Conservation (phyloP, 805 yeast genomes). For the Yamadazyma sp. region DNA sequence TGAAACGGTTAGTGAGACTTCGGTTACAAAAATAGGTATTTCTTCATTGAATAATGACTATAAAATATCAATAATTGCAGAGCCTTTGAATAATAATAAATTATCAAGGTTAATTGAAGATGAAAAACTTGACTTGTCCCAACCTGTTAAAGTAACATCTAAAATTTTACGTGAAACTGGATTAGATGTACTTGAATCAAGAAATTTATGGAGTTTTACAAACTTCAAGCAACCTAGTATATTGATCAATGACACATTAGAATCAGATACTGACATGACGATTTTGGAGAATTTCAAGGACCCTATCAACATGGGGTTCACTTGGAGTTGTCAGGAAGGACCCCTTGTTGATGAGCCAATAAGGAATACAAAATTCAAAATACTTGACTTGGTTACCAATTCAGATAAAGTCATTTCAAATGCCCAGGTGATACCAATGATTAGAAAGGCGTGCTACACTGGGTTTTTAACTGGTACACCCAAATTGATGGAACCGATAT, state of each 20-base stretch:
- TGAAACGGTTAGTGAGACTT: conserved; percentile 68
- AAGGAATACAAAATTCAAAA: conserved; percentile 63
- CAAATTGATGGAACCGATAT: conserved; percentile 76
- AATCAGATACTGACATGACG: conserved; percentile 62
- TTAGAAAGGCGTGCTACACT: conserved; percentile 79
- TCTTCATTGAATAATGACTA: conserved; percentile 54
- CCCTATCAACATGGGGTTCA: conserved; percentile 64
- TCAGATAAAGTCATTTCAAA: conserved; percentile 47
- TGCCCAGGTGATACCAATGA: conserved; percentile 76
- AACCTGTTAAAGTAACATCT: conserved; percentile 44
- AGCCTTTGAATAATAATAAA: conserved; percentile 55
- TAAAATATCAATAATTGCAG: conserved; percentile 68
- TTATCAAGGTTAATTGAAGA: conserved; percentile 55
- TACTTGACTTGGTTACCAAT: conserved; percentile 59
- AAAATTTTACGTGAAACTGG: conserved; percentile 54
- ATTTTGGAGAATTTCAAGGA: too few species aligned
- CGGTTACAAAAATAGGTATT: conserved; percentile 66
- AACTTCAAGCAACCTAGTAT: conserved; percentile 48
- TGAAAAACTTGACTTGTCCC: conserved; percentile 38
- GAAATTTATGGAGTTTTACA: conserved; percentile 78
- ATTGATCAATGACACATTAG: conserved; percentile 68
- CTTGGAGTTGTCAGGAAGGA: conserved; percentile 81
- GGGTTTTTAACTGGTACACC: conserved; percentile 80
- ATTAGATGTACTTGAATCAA: conserved; percentile 83
- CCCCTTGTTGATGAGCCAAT: conserved; percentile 90